Percentiles rank a stretch among this genome's conserved stretches.
Conservation (phyloP, 805 yeast genomes). For the Lipomyces kockii region DNA sequence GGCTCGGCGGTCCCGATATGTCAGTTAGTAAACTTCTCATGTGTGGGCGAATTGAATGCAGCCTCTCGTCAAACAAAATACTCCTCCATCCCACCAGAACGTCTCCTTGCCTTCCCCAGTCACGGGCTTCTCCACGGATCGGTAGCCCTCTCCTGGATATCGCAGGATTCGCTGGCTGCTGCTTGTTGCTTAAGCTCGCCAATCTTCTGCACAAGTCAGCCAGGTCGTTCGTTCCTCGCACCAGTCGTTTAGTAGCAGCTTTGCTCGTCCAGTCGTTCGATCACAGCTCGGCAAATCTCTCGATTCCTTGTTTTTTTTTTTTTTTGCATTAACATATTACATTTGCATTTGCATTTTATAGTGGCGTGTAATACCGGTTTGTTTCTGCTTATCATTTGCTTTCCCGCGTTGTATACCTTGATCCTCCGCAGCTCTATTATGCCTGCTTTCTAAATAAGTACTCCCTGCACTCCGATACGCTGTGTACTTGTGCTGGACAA, state of each 20-base stretch:
- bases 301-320: too few species aligned
- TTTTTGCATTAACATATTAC: too few species aligned
- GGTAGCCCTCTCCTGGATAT: background rate
- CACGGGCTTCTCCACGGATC: background rate
- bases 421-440: background rate
- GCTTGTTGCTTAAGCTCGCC: background rate
- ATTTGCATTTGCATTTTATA: too few species aligned
- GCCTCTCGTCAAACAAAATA: background rate
- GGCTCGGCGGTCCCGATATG: background rate
- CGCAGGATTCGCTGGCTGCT: background rate
- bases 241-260: background rate
- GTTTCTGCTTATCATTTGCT: background rate
- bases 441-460: background rate
- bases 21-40: background rate
- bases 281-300: background rate
- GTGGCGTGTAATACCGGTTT: background rate
- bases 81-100: background rate
- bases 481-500: background rate
- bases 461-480: background rate
- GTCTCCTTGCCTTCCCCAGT: background rate
- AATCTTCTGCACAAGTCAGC: background rate
- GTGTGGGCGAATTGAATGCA: background rate
- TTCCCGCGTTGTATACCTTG: background rate
- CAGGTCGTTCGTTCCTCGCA: background rate
- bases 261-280: conserved; percentile 3